Base-by-base conservation (phyloP, 108 stramenopile species). In the Nannochloropsis granulata region DNA sequence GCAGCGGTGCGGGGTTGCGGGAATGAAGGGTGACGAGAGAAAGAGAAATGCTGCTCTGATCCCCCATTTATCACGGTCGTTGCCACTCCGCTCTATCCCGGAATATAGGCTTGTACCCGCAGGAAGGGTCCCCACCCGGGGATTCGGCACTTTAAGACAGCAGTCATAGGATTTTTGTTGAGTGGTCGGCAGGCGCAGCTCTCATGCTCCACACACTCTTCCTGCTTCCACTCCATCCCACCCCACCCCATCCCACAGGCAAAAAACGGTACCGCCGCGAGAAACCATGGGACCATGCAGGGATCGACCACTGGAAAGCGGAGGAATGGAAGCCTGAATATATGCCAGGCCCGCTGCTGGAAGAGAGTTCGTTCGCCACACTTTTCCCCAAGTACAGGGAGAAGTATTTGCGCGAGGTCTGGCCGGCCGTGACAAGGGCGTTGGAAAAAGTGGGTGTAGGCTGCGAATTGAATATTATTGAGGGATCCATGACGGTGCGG, bases 371-470 rank as follows among this genome's bases (percentile, higher is more conserved):
- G 84, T 99, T 99, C 87, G 99, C 99, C 25, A 99, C 97, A 19
- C 93, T 99, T 44, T 99, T 99, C 89, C 99, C 99, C 43, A 95
- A 97, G 85, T 99, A 99, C 85, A 92, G 99, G 43, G 99, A 99
- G 92, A 93, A 94, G 83, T 99, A 99, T 87, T 91, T 99, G 26
- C 92, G 97, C 43, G 96, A 99, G 89, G 93, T 96, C 13, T 98
- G 99, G 99, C 97, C 97, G 0, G 88, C 96, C 19, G 93, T 99
- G 44, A 99, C 99, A 12, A 92, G 92, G 34, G 89, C 94, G 21
- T 91, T 99, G 43, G 96, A 97, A 90, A 89, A 89, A 82, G 83
- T 87, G n/a, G 92, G 92, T 16, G 71, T 92, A 5, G 88, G 82
- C 23, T 92, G 92, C 84, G 90, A 92, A 87, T 88, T 92, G 86